These are phyloP conservation scores for Strobilomyces dryophilus DNA, from an alignment of 768 basidiomycete species.

Conservation along the genomic window DNA sequence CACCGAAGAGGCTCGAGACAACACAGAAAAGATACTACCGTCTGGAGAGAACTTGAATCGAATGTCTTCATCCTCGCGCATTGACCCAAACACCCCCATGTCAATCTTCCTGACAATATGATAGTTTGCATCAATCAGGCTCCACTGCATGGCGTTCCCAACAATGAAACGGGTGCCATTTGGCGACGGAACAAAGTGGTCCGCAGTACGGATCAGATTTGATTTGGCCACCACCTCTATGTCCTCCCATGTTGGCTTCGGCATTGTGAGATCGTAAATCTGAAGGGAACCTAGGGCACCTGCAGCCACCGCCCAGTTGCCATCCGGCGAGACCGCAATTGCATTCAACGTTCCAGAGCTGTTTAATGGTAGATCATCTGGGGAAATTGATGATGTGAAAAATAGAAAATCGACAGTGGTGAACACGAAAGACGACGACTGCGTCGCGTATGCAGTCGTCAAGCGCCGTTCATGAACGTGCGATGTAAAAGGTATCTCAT, in stretches of 20 bases:
- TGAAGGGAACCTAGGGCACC: constrained; percentile 1
- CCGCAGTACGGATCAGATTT: neutral
- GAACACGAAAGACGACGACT: constrained; percentile 8
- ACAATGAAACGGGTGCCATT: constrained; percentile 13
- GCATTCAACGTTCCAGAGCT: neutral
- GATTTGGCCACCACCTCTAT: neutral
- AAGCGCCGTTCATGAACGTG: neutral
- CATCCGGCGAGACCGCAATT: constrained; percentile 21
- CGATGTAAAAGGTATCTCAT: neutral
- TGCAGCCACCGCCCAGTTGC: constrained; percentile 14
- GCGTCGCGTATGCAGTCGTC: neutral
- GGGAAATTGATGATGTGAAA: neutral
- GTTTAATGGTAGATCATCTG: neutral
- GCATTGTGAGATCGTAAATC: constrained; percentile 4
- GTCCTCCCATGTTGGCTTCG: constrained; percentile 3
- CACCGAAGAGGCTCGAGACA: neutral
- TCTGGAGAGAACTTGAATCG: constrained; percentile 12
- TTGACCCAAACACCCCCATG: neutral
- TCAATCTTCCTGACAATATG: constrained; percentile 8
- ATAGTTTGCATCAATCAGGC: constrained; percentile 2
- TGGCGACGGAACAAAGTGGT: neutral
- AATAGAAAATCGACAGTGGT: neutral
- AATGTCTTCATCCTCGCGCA: neutral
- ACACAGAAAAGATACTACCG: constrained; percentile 5
- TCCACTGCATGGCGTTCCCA: neutral